These are phyloP conservation scores for Saxophila tyrrhenica DNA, from an alignment of 495 filamentous ascomycete species.

Conservation along the genomic window DNA sequence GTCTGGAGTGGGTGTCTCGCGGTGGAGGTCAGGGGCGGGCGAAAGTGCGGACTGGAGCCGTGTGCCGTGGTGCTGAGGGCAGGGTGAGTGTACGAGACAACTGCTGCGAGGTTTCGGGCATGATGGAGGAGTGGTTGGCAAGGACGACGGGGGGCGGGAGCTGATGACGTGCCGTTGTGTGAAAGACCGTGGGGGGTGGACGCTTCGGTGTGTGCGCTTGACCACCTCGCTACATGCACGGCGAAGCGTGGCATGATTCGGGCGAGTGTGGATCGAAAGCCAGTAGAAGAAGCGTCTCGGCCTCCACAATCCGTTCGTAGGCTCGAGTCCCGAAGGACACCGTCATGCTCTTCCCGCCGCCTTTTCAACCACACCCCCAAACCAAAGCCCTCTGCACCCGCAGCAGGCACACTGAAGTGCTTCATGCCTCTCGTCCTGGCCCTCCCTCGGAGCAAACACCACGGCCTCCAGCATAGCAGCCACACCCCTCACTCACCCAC, in stretches of 20 bases:
- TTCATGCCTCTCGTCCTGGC: constrained; percentile 1
- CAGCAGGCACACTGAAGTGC: constrained; percentile 20
- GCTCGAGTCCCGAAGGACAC: constrained; percentile 14
- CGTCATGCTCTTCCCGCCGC: constrained; percentile 23
- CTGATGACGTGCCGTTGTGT: constrained; percentile 16
- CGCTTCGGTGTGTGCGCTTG: constrained; percentile 15
- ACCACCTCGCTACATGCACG: constrained; percentile 12
- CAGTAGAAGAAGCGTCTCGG: constrained; percentile 10
- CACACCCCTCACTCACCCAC: not conserved
- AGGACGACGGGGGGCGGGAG: constrained; percentile 10
- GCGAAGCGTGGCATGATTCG: constrained; percentile 19
- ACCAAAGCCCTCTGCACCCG: not conserved
- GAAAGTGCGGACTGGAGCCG: constrained; percentile 9
- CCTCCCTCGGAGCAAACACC: constrained; percentile 5
- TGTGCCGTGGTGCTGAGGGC: constrained; percentile 3
- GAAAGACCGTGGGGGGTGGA: constrained; percentile 6
- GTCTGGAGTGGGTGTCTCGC: not conserved
- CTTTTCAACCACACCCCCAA: constrained; percentile 6
- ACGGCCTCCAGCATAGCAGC: constrained; percentile 15
- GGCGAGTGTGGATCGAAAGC: constrained; percentile 26
- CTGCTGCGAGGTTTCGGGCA: constrained; percentile 6
- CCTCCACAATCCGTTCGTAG: constrained; percentile 24
- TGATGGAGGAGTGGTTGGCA: constrained; percentile 5
- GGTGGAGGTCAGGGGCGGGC: not conserved
- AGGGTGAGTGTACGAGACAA: not conserved